phyloP scores from a whole-genome alignment of 2,329 filamentous ascomycete genomes.

The Aschersonia sp. region DNA sequence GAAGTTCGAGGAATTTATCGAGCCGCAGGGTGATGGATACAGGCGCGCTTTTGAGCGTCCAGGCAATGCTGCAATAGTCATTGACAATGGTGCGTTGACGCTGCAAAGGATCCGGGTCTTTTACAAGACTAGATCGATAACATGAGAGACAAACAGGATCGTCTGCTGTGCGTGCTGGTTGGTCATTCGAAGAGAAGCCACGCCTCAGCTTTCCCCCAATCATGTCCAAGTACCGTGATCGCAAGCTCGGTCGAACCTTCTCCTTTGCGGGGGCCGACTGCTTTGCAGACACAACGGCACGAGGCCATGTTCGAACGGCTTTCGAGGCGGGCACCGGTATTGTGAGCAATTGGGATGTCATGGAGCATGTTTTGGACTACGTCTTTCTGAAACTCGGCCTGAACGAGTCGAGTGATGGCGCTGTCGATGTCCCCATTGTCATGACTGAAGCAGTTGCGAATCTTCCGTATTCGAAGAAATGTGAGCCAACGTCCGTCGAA shows the following conservation, averaged over 20 bases:
- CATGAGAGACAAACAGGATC: constrained; percentile 44
- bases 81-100: constrained; percentile 70
- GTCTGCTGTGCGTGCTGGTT: constrained; percentile 78
- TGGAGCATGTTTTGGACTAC: constrained; percentile 90
- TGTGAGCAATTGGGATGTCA: constrained; percentile 93
- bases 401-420: constrained; percentile 50
- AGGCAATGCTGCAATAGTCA: constrained; percentile 67
- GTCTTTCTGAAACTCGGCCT: constrained; percentile 88
- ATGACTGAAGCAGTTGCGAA: constrained; percentile 96
- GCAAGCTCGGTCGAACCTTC: constrained; percentile 83
- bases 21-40: constrained; percentile 51
- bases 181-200: constrained; percentile 82
- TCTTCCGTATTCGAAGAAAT: constrained; percentile 73
- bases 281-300: constrained; percentile 84
- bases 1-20: constrained; percentile 40
- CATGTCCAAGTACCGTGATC: constrained; percentile 88
- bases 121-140: background rate
- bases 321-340: constrained; percentile 87
- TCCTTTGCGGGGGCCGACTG: constrained; percentile 87
- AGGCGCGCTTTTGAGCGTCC: constrained; percentile 46
- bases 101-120: background rate
- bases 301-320: constrained; percentile 77
- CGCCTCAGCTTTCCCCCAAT: constrained; percentile 72
- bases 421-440: constrained; percentile 73
- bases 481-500: constrained; percentile 32